Conservation (phyloP, 2,329 filamentous ascomycete genomes). For the Sporothrix protearum region DNA sequence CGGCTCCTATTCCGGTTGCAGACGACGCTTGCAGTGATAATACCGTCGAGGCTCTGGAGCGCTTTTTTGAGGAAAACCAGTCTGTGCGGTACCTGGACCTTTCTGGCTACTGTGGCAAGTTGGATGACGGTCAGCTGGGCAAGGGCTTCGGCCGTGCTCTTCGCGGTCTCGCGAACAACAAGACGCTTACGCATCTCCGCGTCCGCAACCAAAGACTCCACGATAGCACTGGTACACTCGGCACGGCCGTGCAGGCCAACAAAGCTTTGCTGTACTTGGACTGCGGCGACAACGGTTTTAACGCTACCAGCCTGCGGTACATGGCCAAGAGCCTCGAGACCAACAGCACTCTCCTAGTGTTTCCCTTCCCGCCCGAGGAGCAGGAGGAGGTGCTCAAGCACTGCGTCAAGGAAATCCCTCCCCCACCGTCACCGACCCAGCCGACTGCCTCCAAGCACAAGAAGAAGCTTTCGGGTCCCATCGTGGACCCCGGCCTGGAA, state of each 20-base stretch:
- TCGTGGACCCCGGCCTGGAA: constrained; percentile 27
- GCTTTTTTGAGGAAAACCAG: constrained; percentile 50
- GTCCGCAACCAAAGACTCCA: constrained; percentile 56
- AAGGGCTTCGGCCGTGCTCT: constrained; percentile 51
- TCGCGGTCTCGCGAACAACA: constrained; percentile 33
- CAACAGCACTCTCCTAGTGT: constrained; percentile 45
- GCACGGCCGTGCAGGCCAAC: constrained; percentile 50
- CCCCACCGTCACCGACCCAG: constrained; percentile 21
- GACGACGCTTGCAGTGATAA: constrained; percentile 39
- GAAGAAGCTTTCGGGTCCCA: constrained; percentile 22
- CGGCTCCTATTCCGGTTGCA: constrained; percentile 43
- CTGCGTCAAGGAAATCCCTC: constrained; percentile 29
- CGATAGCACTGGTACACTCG: constrained; percentile 50
- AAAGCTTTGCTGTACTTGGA: constrained; percentile 50
- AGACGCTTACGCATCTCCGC: constrained; percentile 45
- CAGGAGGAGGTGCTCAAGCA: constrained; percentile 31
- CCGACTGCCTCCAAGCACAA: constrained; percentile 21
- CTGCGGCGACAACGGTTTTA: constrained; percentile 54
- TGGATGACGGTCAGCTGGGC: constrained; percentile 56
- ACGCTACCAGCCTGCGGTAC: constrained; percentile 49
- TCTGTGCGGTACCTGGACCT: constrained; percentile 53
- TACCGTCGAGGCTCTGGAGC: constrained; percentile 48
- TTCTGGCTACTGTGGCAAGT: constrained; percentile 55
- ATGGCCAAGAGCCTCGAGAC: constrained; percentile 44
- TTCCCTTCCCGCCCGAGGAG: constrained; percentile 37